These are phyloP conservation scores for Lophiostoma macrostomum DNA, from an alignment of 495 filamentous ascomycete genomes.

Conservation along the genomic window DNA sequence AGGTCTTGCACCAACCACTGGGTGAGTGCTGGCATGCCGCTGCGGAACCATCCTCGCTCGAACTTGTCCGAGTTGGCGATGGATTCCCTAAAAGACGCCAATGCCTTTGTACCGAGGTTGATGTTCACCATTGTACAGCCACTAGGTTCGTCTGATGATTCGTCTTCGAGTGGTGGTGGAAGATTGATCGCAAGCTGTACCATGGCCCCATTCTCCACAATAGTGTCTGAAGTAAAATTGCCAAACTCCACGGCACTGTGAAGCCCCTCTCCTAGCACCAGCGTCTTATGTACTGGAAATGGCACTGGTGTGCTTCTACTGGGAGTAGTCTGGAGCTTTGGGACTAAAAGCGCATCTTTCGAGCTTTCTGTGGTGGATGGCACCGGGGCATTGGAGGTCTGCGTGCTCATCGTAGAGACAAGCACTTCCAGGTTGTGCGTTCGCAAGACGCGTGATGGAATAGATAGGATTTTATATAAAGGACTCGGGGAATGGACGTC, in stretches of 20 bases:
- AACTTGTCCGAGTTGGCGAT: conserved; percentile 65
- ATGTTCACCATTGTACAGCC: conserved; percentile 53
- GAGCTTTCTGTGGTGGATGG: conserved; percentile 39
- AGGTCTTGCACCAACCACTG: conserved; percentile 62
- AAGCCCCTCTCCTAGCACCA: conserved; percentile 70
- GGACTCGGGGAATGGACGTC: conserved; percentile 43
- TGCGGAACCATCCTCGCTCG: conserved; percentile 69
- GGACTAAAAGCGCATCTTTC: conserved; percentile 65
- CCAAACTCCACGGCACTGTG: conserved; percentile 54
- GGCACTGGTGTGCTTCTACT: conserved; percentile 62
- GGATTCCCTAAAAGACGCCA: conserved; percentile 64
- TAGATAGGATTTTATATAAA: conserved; percentile 54
- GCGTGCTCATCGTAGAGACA: conserved; percentile 55
- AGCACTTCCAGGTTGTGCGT: conserved; percentile 74
- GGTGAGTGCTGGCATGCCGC: conserved; percentile 61
- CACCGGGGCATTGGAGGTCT: conserved; percentile 9
- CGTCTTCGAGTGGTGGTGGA: conserved; percentile 39
- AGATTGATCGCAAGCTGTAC: conserved; percentile 58
- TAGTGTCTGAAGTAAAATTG: conserved; percentile 41
- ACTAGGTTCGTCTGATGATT: conserved; percentile 16
- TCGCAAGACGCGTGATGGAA: conserved; percentile 68
- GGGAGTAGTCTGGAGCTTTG: conserved; percentile 62
- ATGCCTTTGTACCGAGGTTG: conserved; percentile 52
- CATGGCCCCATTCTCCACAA: conserved; percentile 42
- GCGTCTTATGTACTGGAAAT: conserved; percentile 80